Conservation (phyloP, 495 filamentous ascomycete species). For the Beverwykella pulmonaria region DNA sequence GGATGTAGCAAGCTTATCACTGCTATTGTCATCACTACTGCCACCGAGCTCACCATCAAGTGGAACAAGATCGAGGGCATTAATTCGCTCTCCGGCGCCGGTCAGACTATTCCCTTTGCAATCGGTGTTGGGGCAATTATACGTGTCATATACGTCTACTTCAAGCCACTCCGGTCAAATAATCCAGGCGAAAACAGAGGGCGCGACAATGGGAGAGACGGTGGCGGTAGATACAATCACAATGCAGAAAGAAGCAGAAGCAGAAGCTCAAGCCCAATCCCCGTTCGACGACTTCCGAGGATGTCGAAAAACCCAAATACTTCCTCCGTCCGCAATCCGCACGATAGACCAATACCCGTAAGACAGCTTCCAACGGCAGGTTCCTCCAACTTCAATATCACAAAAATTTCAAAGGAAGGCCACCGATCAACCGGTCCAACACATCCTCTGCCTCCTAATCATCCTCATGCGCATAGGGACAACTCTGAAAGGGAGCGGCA, state of each 20-base stretch:
- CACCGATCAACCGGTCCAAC: no score
- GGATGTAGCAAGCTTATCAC: conserved; percentile 40
- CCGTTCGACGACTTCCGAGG: not conserved
- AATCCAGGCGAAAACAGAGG: not conserved
- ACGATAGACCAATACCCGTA: conserved; percentile 31
- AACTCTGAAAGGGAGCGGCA: no score
- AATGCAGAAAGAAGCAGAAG: not conserved
- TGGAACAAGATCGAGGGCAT: conserved; percentile 47
- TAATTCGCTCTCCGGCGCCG: conserved; percentile 36
- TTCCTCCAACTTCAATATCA: no score
- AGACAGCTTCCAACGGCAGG: conserved; percentile 31
- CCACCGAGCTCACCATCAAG: conserved; percentile 47
- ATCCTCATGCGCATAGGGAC: no score
- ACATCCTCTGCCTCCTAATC: no score
- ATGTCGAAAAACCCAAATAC: not conserved
- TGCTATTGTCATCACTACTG: conserved; percentile 40
- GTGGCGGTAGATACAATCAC: conserved; percentile 14
- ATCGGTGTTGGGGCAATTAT: conserved; percentile 35
- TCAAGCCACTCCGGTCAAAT: not conserved
- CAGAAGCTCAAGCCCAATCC: not conserved
- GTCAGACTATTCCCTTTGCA: conserved; percentile 48
- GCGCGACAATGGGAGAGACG: conserved; percentile 1
- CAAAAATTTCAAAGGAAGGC: no score
- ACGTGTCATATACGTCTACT: conserved; percentile 30
- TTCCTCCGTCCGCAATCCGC: no score